Evolutionary conservation across 148 eudicot genomes (phyloP).

Genomic region (Rhododendron williamsianum): DNA sequence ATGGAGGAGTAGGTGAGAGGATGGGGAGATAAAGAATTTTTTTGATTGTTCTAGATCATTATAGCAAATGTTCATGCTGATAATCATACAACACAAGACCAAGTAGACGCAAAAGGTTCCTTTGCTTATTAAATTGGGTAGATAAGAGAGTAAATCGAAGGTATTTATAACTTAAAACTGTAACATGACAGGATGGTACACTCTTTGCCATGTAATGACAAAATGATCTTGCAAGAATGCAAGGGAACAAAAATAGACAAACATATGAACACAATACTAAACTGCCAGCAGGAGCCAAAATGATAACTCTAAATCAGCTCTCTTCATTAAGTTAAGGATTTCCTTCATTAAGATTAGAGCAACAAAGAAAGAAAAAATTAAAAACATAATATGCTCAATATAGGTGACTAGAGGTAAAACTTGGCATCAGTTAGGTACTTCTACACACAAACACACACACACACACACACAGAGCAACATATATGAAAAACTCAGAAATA

Average conservation of each 20-base stretch:
- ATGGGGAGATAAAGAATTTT: background rate
- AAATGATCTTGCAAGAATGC: background rate
- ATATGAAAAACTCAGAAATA: background rate
- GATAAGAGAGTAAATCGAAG: background rate
- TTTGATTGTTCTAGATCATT: background rate
- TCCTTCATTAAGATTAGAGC: background rate
- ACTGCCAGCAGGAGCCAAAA: background rate
- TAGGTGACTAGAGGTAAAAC: background rate
- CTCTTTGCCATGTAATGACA: background rate
- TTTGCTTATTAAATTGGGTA: background rate
- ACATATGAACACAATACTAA: background rate
- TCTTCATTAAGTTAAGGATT: background rate
- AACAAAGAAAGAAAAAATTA: background rate
- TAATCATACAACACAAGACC: background rate
- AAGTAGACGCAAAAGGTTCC: background rate
- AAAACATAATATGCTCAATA: background rate
- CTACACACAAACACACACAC: background rate
- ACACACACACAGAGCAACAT: background rate
- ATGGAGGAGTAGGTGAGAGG: background rate
- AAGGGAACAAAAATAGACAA: background rate
- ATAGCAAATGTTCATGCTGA: background rate
- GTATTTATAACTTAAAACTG: background rate
- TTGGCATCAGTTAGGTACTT: background rate
- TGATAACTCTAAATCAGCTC: background rate
- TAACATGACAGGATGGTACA: background rate